Base-by-base conservation (phyloP, 2,329 filamentous ascomycete species). In the Pseudovirgaria hyperparasitica region DNA sequence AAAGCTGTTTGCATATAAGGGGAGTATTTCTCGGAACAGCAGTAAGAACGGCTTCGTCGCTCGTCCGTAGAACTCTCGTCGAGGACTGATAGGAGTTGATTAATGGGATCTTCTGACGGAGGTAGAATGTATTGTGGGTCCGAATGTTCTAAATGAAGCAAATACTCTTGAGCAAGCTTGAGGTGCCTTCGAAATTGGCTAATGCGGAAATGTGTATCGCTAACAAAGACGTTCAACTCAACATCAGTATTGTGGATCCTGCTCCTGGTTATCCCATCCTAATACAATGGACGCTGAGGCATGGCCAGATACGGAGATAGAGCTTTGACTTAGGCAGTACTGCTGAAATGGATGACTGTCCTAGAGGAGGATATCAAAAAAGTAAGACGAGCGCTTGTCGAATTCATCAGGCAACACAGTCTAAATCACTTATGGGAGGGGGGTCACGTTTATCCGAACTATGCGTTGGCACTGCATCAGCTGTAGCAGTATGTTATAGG, bases 101-200 rank as follows among this genome's bases (percentile, higher is more conserved):
- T 23, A n/a, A 35, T 29, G 23, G 28, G 20, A 26, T 33, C 25
- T 31, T 36, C 31, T 31, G 16, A 23, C 14, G 26, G 27, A 10
- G 28, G 31, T 22, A 30, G 30, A 27, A 37, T 32, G 16, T 33
- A 37, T 22, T 26, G 20, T 35, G 28, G 29, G 26, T 37, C 29
- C 28, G 26, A 35, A 30, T 20, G 32, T 35, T 37, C 24, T 22
- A 37, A 27, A 29, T 37, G 35, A 23, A 27, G 35, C 28, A 37
- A 23, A 30, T 37, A 37, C 26, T 35, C 29, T 26, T 37, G 28
- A 17, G 32, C 29, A 24, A 37, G 23, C 25, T 23, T 24, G 22
- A 29, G 34, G 27, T 28, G 32, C 23, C 23, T 26, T 30, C 32
- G 27, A 19, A 37, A 34, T 28, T 37, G 29, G 24, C 35, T 25